A percentile compares a stretch with the other conserved stretches of the same genome.
These are phyloP conservation scores for Epichloe sp. DNA, from an alignment of 2,329 filamentous ascomycete species.

Conservation along the genomic window DNA sequence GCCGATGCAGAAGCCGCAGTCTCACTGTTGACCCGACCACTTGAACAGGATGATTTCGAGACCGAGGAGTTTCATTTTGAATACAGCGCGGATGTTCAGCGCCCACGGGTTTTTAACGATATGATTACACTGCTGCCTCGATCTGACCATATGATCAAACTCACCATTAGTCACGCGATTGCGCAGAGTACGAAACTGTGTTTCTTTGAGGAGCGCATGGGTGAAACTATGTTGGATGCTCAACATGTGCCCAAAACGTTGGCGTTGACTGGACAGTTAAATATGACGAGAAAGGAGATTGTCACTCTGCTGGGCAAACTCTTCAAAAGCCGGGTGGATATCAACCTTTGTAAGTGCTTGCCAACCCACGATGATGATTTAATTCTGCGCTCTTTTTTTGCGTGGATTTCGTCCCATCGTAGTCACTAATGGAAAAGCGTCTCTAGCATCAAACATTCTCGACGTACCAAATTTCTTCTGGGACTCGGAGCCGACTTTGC, in stretches of 20 bases:
- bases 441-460: constrained; percentile 77
- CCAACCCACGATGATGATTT: not conserved
- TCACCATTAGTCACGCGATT: constrained; percentile 94
- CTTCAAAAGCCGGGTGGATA: constrained; percentile 90
- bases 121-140: constrained; percentile 94
- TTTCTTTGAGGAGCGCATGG: constrained; percentile 94
- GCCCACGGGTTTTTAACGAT: constrained; percentile 92
- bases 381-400: too few species aligned
- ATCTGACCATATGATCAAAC: constrained; percentile 94
- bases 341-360: constrained; percentile 72
- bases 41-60: constrained; percentile 85
- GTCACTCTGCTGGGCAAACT: constrained; percentile 81
- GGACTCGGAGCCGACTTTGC: constrained; percentile 89
- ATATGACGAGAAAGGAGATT: constrained; percentile 85
- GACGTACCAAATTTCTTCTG: constrained; percentile 97
- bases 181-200: constrained; percentile 93
- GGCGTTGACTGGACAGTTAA: constrained; percentile 77
- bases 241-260: constrained; percentile 84
- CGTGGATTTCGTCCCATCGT: not conserved
- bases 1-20: constrained; percentile 51
- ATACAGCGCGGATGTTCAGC: constrained; percentile 74
- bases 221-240: constrained; percentile 81
- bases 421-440: not conserved
- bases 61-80: constrained; percentile 98
- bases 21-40: constrained; percentile 62